Evolutionary conservation across 108 stramenopile genomes (phyloP), one percentile per base, ranked within the genome.

Genomic region (Mayamaea pseudoterrestris): DNA sequence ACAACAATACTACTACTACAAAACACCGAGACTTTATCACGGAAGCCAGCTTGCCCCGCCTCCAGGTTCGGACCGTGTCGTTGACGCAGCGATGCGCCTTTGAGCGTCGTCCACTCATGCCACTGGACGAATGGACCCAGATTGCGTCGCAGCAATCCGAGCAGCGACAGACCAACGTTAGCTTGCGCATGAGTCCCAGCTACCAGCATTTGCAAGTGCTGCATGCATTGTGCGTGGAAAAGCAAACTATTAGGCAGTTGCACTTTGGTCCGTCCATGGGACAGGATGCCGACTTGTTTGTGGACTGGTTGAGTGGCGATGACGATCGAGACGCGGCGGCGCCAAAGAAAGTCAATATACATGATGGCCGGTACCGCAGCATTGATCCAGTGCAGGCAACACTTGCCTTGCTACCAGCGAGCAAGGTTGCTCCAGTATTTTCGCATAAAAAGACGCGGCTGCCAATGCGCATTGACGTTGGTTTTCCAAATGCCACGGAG

Each of bases 391-490:
- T 73, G 2, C 49, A 69, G 44, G 63, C 71, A n/a, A 57, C 71
- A 21, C 30, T 54, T 4, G 42, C 57, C 37, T 20, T 6, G 37
- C 16, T 8, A 39, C 37, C 5, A 3, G 8, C 1, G 62, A 53
- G 9, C 53, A 83, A 30, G 80, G 80, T 0, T 23, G 61, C 80
- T 34, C 88, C 88, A 21, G 25, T 75, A 3, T 37, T 90, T 3
- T 71, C 72, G 31, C 68, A 84, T 39, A 37, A 35, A 2, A 78
- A 79, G 25, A 61, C 63, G 40, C 63, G 88, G 27, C 53, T 90
- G 31, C 88, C 88, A 7, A 73, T 61, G 55, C 51, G 88, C 30
- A 49, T 69, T 5, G 88, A 90, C 65, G 88, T 90, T 9, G 88
- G 88, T 22, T 90, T 90, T 61, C 65, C 78, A 16, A 66, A 71